Percentiles rank a stretch among this genome's conserved stretches.
Conservation (phyloP, 495 filamentous ascomycete species). For the Trichocladium antarcticum region DNA sequence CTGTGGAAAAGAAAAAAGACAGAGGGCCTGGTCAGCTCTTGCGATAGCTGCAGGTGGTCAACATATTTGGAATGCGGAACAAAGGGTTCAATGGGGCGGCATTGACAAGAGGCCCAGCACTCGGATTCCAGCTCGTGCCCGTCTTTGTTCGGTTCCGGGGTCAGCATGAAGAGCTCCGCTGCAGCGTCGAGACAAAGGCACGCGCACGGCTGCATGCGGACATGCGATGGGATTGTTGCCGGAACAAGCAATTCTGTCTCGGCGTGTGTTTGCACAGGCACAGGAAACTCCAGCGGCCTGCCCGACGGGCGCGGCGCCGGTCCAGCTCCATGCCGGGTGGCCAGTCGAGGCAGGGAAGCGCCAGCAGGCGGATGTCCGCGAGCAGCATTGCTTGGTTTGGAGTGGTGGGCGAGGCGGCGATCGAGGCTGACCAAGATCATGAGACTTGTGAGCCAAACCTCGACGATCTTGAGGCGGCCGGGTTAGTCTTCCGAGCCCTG, state of each 20-base stretch:
- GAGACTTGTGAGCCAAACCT: too few species aligned
- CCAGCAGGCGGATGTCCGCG: conserved; percentile 48
- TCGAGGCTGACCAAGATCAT: too few species aligned
- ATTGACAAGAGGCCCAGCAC: background rate
- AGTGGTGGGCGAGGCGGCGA: conserved; percentile 47
- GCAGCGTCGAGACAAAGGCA: background rate
- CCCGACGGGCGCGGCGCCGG: conserved; percentile 9
- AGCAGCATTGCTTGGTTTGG: conserved; percentile 46
- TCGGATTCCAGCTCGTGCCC: background rate
- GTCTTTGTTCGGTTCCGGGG: background rate
- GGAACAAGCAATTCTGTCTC: background rate
- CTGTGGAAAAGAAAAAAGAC: background rate
- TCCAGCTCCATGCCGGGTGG: conserved; percentile 23
- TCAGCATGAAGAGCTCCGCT: background rate
- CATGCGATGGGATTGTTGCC: background rate
- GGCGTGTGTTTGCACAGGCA: background rate
- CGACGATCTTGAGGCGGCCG: too few species aligned
- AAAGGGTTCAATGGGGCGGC: background rate
- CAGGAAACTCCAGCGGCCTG: conserved; percentile 8
- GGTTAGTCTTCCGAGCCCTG: too few species aligned
- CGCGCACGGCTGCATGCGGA: background rate
- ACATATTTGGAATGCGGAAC: background rate
- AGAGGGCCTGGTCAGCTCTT: background rate
- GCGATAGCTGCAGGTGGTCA: background rate
- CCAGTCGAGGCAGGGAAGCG: conserved; percentile 44